These are phyloP conservation scores for Saccharomycopsis olivae DNA, from an alignment of 805 yeast genomes.

Conservation along the genomic window DNA sequence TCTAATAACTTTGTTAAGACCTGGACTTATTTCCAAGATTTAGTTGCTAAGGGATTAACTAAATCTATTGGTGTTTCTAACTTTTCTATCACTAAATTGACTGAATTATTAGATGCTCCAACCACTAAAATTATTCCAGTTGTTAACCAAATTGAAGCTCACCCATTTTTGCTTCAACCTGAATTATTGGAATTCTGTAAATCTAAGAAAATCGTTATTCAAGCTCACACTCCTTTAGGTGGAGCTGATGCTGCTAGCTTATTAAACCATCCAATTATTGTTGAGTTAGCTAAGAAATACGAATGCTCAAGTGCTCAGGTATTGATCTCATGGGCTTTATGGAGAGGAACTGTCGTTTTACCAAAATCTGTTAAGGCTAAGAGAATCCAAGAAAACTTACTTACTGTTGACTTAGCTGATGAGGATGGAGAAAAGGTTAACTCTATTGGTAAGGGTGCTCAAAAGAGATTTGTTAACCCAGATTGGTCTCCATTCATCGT, in stretches of 20 bases:
- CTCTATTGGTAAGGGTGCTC: slow-evolving; percentile 22
- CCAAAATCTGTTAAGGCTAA: slow-evolving; percentile 38
- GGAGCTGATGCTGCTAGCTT: slow-evolving; percentile 50
- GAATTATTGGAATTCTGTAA: slow-evolving; percentile 44
- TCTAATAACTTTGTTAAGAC: slow-evolving; percentile 41
- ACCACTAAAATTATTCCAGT: slow-evolving; percentile 51
- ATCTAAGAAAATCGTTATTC: slow-evolving; percentile 42
- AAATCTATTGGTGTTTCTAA: slow-evolving; percentile 74
- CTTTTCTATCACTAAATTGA: slow-evolving; percentile 43
- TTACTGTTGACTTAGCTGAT: slow-evolving; percentile 25
- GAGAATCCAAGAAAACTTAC: slow-evolving; percentile 32
- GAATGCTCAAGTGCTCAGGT: slow-evolving; percentile 33
- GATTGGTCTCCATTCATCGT: slow-evolving; percentile 19
- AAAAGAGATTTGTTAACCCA: slow-evolving; percentile 29
- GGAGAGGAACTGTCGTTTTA: slow-evolving; percentile 38
- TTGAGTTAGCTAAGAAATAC: slow-evolving; percentile 34
- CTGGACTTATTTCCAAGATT: slow-evolving; percentile 53
- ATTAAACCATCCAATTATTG: slow-evolving; percentile 33
- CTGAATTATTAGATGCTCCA: slow-evolving; percentile 37
- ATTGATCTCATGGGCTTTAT: slow-evolving; percentile 40
- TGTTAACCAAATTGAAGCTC: slow-evolving; percentile 66
- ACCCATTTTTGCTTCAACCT: slow-evolving; percentile 59
- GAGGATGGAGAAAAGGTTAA: slow-evolving; percentile 28
- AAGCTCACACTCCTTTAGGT: slow-evolving; percentile 77
- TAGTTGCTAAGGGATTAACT: slow-evolving; percentile 41